A percentile compares a stretch with the other conserved stretches of the same genome.
Evolutionary conservation across 495 filamentous ascomycete genomes (phyloP).

Genomic region (Platismatia glauca): DNA sequence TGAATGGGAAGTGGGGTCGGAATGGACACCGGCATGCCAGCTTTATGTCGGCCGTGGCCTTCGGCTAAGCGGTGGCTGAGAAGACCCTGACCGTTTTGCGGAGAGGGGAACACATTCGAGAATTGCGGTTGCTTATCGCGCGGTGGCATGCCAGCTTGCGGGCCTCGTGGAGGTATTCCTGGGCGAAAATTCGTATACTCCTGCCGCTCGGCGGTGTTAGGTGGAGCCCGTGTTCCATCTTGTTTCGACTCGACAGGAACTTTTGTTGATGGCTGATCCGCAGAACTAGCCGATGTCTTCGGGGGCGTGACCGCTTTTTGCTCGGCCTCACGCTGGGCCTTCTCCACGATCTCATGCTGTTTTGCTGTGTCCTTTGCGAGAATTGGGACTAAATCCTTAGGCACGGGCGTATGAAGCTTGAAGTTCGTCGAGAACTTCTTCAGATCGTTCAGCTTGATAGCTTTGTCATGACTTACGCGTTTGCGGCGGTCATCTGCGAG

Average conservation of each 20-base stretch:
- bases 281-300: conserved; percentile 23
- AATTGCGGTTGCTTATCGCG: conserved; percentile 33
- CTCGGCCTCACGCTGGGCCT: conserved; percentile 59
- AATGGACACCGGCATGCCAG: conserved; percentile 34
- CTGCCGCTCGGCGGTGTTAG: conserved; percentile 36
- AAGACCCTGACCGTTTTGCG: conserved; percentile 38
- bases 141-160: conserved; percentile 27
- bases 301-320: conserved; percentile 41
- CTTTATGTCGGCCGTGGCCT: conserved; percentile 49
- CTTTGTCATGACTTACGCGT: conserved; percentile 61
- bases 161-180: conserved; percentile 39
- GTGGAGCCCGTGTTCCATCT: conserved; percentile 28
- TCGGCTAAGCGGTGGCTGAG: conserved; percentile 47
- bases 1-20: conserved; percentile 49
- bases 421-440: conserved; percentile 92
- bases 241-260: conserved; percentile 28
- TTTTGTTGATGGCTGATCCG: conserved; percentile 34
- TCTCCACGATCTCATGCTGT: conserved; percentile 85
- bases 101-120: conserved; percentile 27
- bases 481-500: conserved; percentile 64
- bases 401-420: conserved; percentile 85
- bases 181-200: conserved; percentile 37
- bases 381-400: conserved; percentile 84
- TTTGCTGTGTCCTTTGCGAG: conserved; percentile 90
- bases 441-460: conserved; percentile 82